Percentiles rank a stretch among this genome's conserved stretches.
Evolutionary conservation across 805 yeast genomes (phyloP).

Genomic region (Starmerella bombi): DNA sequence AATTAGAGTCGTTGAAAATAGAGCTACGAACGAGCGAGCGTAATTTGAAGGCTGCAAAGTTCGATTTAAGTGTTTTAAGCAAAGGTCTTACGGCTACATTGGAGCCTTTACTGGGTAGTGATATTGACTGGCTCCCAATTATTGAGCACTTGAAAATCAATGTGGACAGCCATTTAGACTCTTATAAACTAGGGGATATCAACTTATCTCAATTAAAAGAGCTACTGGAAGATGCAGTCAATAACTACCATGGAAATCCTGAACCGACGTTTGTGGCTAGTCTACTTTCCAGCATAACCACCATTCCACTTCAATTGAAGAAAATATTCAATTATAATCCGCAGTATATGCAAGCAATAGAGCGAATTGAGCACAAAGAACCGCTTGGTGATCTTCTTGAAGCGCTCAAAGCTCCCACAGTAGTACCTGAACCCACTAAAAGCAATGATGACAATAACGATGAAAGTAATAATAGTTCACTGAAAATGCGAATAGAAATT

Average conservation of each 20-base stretch:
- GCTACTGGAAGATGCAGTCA: neutral
- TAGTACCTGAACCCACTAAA: neutral
- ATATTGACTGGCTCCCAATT: conserved; percentile 1
- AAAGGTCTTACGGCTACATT: conserved; percentile 3
- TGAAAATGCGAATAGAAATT: conserved; percentile 4
- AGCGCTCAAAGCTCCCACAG: neutral
- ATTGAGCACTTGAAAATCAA: conserved; percentile 4
- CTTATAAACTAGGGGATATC: conserved; percentile 1
- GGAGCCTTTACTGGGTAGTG: neutral
- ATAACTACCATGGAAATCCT: neutral
- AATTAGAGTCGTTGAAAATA: neutral
- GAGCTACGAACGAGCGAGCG: conserved; percentile 4
- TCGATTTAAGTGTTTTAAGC: conserved; percentile 2
- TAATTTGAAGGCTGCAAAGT: conserved; percentile 3
- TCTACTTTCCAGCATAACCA: neutral
- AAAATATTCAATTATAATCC: neutral
- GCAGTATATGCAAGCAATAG: neutral
- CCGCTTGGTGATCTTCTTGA: neutral
- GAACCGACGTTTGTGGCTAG: neutral
- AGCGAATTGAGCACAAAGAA: neutral
- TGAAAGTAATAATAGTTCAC: neutral
- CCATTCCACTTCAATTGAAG: neutral
- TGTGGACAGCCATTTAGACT: neutral
- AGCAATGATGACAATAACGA: too few species aligned
- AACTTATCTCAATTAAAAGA: neutral